Base-by-base conservation (phyloP, 179 eudicot genomes). In the Nepenthes alata region DNA sequence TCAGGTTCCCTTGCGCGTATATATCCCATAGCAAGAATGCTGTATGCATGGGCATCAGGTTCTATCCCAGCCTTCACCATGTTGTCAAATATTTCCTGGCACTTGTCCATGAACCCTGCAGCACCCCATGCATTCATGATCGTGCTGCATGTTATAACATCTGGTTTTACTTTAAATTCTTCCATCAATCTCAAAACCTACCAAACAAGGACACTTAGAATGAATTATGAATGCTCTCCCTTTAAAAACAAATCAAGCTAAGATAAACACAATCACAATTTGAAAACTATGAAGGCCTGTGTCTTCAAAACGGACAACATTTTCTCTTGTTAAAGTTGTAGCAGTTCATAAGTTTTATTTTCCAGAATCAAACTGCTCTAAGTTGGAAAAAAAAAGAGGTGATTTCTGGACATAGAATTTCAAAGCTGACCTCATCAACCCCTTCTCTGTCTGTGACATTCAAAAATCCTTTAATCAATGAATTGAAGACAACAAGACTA, bases 11-110 rank as follows among this genome's bases (percentile, higher is more conserved):
- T 63, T 35, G 83, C 80, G 37, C 80, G 81, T 2, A 74, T 74
- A 41, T 88, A 84, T 11, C 96, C 94, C 74, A 85, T 88, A 6
- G 96, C 94, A 10, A 88, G 90, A 63, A 88, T 88, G 70, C 90
- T 76, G 64, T 73, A 88, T 35, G 79, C 94, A 66, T 81, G 85
- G 37, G 63, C 68, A 64, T 86, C 86, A 4, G 86, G 88, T 61
- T 74, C 68, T 45, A 85, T 80, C 55, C 88, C 89, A 37, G 87
- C 85, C 63, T 70, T 77, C 54, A 84, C 74, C 86, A 87, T 87
- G 80, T 85, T 78, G 52, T 85, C 79, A 39, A 87, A 84, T 53
- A 87, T 83, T 74, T 78, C 91, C 64, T 69, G 72, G 65, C 91
- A 85, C 68, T 80, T 79, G 55, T 74, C 84, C 88, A 85, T 82